phyloP scores from a whole-genome alignment of 169 alveolate species.

The Plasmodium reichenowi region DNA sequence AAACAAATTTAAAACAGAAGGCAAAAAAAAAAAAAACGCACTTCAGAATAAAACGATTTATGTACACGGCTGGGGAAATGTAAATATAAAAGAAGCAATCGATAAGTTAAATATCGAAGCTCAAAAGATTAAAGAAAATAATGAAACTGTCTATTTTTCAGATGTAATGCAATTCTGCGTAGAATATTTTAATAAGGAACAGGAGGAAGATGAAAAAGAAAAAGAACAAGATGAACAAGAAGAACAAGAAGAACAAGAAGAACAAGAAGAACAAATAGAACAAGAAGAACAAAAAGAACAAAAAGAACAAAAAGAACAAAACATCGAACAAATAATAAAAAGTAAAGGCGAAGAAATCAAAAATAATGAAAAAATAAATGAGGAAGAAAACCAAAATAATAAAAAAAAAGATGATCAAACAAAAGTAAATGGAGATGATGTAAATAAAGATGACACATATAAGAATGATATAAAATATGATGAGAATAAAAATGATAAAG shows the following conservation, averaged over 20 bases:
- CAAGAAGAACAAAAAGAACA: not conserved
- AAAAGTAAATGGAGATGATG: slow-evolving; percentile 8
- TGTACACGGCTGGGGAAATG: slow-evolving; percentile 8
- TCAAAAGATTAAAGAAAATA: slow-evolving; percentile 27
- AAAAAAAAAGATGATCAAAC: slow-evolving; percentile 1
- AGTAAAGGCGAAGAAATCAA: not conserved
- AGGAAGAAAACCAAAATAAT: slow-evolving; percentile 13
- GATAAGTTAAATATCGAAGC: slow-evolving; percentile 40
- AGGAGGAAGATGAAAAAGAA: not conserved
- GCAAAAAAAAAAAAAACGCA: slow-evolving; percentile 18
- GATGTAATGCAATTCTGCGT: slow-evolving; percentile 38
- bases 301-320: not conserved
- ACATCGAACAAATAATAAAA: not conserved
- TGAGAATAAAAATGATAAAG: not conserved
- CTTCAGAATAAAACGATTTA: slow-evolving; percentile 9
- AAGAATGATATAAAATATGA: not conserved
- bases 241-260: not conserved
- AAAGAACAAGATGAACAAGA: not conserved
- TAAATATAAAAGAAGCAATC: slow-evolving; percentile 35
- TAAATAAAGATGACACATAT: not conserved
- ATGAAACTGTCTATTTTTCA: slow-evolving; percentile 32
- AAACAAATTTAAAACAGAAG: slow-evolving; percentile 1
- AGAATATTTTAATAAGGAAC: slow-evolving; percentile 18
- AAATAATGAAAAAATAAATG: not conserved
- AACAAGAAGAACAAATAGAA: not conserved